Evolutionary conservation across 2,329 filamentous ascomycete genomes (phyloP).

Genomic region (Stachybotrys elegans): DNA sequence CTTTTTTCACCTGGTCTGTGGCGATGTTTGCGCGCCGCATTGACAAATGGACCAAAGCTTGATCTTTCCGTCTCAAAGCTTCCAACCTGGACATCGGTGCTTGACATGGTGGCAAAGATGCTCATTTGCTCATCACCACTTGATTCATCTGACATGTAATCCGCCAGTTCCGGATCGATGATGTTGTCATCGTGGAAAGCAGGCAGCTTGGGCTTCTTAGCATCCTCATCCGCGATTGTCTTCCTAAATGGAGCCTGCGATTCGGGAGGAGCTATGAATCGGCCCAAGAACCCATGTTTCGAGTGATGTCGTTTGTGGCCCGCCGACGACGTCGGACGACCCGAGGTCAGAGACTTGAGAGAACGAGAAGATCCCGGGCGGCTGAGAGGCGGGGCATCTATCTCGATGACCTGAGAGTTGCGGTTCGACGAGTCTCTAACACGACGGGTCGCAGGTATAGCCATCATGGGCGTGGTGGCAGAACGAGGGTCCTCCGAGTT

Average conservation of each 20-base stretch:
- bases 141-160: conserved; percentile 93
- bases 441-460: conserved; percentile 60
- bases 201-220: conserved; percentile 64
- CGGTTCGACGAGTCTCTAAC: conserved; percentile 69
- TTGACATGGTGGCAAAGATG: conserved; percentile 73
- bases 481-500: conserved; percentile 45
- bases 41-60: conserved; percentile 67
- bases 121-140: conserved; percentile 90
- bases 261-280: conserved; percentile 66
- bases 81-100: conserved; percentile 56
- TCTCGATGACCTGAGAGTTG: conserved; percentile 85
- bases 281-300: conserved; percentile 75
- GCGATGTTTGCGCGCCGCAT: conserved; percentile 70
- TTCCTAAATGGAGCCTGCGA: conserved; percentile 87
- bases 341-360: conserved; percentile 65
- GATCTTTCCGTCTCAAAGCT: conserved; percentile 71
- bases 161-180: conserved; percentile 91
- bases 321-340: conserved; percentile 66
- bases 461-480: conserved; percentile 66
- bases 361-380: conserved; percentile 94
- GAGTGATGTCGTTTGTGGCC: conserved; percentile 83
- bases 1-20: conserved; percentile 71
- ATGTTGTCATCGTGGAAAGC: conserved; percentile 99
- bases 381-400: conserved; percentile 75
- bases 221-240: conserved; percentile 59